A percentile compares a stretch with the other conserved stretches of the same genome.
These are phyloP conservation scores for Thielaviopsis populi DNA, from an alignment of 2,329 filamentous ascomycete genomes.

Conservation along the genomic window DNA sequence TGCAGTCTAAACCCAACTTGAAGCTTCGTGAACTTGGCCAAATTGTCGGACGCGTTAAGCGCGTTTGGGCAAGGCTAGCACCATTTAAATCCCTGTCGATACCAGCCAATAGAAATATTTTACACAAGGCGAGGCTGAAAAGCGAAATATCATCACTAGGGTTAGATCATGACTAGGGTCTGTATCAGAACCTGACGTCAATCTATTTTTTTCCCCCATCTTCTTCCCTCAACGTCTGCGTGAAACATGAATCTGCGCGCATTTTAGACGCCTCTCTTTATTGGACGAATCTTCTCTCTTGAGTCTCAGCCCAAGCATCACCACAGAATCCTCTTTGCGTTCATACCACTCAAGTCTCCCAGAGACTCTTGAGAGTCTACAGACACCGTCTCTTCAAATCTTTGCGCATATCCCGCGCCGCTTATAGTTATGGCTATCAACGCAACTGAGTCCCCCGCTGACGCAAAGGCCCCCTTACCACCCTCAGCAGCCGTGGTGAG, in stretches of 20 bases:
- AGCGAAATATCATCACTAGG: not conserved
- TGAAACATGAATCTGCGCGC: no score
- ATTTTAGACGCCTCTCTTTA: no score
- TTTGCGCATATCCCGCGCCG: not conserved
- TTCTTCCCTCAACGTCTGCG: not conserved
- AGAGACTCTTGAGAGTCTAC: no score
- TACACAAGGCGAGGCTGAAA: not conserved
- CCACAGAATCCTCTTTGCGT: not conserved
- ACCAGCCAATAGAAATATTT: not conserved
- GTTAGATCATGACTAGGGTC: not conserved
- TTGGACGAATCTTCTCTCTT: not conserved
- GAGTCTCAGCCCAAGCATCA: not conserved
- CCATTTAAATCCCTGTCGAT: slow-evolving; percentile 2
- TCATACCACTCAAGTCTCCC: no score
- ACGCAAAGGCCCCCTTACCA: not conserved
- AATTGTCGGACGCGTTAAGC: slow-evolving; percentile 6
- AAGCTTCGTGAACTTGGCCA: not conserved
- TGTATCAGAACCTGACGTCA: not conserved
- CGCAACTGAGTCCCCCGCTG: not conserved
- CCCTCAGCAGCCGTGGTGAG: slow-evolving; percentile 5
- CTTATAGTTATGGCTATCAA: not conserved
- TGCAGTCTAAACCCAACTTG: not conserved
- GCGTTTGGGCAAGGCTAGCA: slow-evolving; percentile 2
- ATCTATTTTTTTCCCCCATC: not conserved
- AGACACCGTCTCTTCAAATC: no score